Base-by-base conservation (phyloP, 1,284 basidiomycete genomes). In the Cryptococcus wingfieldii region DNA sequence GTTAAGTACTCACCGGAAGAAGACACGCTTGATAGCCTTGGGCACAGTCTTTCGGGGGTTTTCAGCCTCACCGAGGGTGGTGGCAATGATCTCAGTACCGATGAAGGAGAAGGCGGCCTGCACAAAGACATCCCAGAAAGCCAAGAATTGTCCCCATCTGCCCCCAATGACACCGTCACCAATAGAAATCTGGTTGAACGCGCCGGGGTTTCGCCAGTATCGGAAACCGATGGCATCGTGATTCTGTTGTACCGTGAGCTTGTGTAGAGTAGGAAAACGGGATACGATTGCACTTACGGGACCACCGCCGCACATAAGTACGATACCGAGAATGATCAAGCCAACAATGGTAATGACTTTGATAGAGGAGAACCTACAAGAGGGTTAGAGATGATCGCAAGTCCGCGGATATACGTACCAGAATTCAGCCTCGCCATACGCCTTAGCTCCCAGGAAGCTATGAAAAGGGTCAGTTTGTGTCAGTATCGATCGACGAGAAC, bases 71-170 rank as follows among this genome's bases (percentile, higher is more conserved):
- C 83, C 72, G 58, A 86, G 79, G 8, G 77, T 75, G n/a, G 89
- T 83, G 7, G 86, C 86, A 50, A 91, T 86, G 58, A 91, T 80
- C 67, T 93, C 90, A 77, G 90, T 86, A 56, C 87, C 88, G 68
- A 88, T 84, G 80, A 86, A 88, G 2, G 87, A 89, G 80, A 90
- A 93, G 2, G 85, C 86, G 12, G 89, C 88, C 69, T 89, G 87
- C 23, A 89, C 83, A 48, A 90, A 74, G 25, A 85, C 84, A 51
- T 56, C 80, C 52, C 88, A 76, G 65, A 90, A 82, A 16, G 80
- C 87, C 25, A 89, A 79, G 79, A 86, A 90, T 23, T 83, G 79
- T 63, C 86, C 85, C 68, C 68, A 72, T 34, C 38, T 14, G 8
- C 72, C 71, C 1, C 43, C 44, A 38, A 74, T 63, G 13, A 56